Base-by-base conservation (phyloP, 2,329 filamentous ascomycete species). In the Hymenoscyphus scutula region DNA sequence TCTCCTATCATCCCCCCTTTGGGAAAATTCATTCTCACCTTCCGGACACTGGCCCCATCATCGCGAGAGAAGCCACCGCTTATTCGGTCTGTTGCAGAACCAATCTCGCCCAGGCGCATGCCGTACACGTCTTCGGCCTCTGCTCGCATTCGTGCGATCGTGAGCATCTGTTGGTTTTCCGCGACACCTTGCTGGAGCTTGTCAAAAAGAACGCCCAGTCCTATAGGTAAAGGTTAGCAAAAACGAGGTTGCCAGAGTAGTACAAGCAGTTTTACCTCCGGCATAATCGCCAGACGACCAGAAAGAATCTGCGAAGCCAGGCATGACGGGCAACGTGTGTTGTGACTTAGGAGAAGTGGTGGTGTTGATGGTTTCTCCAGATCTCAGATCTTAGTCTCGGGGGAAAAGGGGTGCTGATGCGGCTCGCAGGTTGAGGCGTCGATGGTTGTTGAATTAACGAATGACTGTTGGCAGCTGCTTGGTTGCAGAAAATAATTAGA, bases 101-200 rank as follows among this genome's bases (percentile, higher is more conserved):
- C 86, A 72, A 99, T 98, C 48, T 94, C 90, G 66, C 83, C 84
- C 59, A 99, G 82, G 70, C 87, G 88, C 75, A 87, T 84, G 53
- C 92, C 90, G 76, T 99, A 99, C 23, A 87, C 75, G 65, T 98
- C 95, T 76, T 99, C 95, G 59, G 95, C 94, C 74, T 98, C 95
- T 70, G 95, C 94, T 78, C 95, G 91, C 88, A 98, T 85, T 64
- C 91, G 91, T 67, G 95, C 92, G 73, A 99, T 87, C 41, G 90
- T 95, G 67, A 99, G 81, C 65, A 99, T 83, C 78, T 99, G 95
- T 73, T 94, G 90, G 77, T 99, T 96, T 78, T 99, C 95, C 71
- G 93, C 85, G 63, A 96, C 90, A 65, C 95, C 95, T 77, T 99
- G 95, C 77, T 98, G 93, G 62, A 99, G 88, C 82, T 99, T 99